Percentiles rank a stretch among this genome's conserved stretches.
phyloP scores from a whole-genome alignment of 352 stramenopile genomes.

The Peronospora destructor region DNA sequence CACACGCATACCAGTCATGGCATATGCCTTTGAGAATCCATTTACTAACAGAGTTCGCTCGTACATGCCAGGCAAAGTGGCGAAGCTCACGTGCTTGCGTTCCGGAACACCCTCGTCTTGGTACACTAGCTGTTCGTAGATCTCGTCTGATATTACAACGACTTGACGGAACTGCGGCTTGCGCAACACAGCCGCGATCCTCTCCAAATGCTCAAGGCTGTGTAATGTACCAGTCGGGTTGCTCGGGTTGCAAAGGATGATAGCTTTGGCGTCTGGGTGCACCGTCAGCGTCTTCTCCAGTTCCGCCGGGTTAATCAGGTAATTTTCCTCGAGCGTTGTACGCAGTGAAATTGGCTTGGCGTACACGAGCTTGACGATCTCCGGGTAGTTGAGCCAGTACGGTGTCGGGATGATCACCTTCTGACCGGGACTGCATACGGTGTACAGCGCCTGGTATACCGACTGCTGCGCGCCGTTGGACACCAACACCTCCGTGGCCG shows the following conservation, averaged over 20 bases:
- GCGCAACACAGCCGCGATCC: constrained; percentile 44
- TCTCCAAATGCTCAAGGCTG: constrained; percentile 40
- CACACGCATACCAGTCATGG: constrained; percentile 93
- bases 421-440: constrained; percentile 84
- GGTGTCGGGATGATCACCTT: constrained; percentile 93
- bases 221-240: constrained; percentile 90
- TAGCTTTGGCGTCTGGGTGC: constrained; percentile 64
- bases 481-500: constrained; percentile 89
- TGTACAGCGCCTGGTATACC: constrained; percentile 89
- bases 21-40: constrained; percentile 94
- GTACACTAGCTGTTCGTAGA: constrained; percentile 94
- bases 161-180: constrained; percentile 67
- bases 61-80: constrained; percentile 77
- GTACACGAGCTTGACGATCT: constrained; percentile 89
- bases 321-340: constrained; percentile 85
- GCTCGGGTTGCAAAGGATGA: constrained; percentile 94
- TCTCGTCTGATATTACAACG: constrained; percentile 90
- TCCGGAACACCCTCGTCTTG: constrained; percentile 51
- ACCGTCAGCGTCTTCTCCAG: constrained; percentile 64
- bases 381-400: constrained; percentile 95
- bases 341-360: constrained; percentile 87
- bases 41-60: constrained; percentile 90
- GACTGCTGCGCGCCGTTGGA: constrained; percentile 94
- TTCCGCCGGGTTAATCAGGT: constrained; percentile 78
- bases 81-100: constrained; percentile 60